These are phyloP conservation scores for Brassica juncea DNA, from an alignment of 345 rosid species.

Conservation along the genomic window DNA sequence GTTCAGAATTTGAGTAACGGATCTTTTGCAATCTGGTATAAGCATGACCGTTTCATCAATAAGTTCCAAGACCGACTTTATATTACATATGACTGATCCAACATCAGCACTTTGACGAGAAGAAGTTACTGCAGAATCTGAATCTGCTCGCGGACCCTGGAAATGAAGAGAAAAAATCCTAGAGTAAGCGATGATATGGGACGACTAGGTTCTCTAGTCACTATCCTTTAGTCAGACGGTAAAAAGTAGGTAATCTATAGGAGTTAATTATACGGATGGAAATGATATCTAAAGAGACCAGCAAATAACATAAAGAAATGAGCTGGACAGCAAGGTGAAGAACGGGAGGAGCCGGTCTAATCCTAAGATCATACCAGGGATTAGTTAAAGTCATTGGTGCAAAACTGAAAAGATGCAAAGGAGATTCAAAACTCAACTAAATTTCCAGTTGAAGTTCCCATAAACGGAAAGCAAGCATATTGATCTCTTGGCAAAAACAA, in stretches of 20 bases:
- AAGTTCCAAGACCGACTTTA: conserved; percentile 79
- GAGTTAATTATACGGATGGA: neutral
- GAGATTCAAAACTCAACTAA: conserved; percentile 12
- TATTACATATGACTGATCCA: conserved; percentile 72
- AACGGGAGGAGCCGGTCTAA: conserved; percentile 6
- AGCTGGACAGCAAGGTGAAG: conserved; percentile 10
- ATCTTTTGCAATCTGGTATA: conserved; percentile 78
- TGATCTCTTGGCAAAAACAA: neutral
- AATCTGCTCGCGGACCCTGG: conserved; percentile 82
- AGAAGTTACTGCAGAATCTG: conserved; percentile 86
- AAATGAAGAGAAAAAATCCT: conserved; percentile 16
- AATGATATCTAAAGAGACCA: conserved; percentile 17
- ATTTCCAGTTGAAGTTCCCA: neutral
- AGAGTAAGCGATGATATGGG: conserved; percentile 19
- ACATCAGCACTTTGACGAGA: conserved; percentile 83
- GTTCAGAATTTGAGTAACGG: conserved; percentile 70
- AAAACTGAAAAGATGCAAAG: conserved; percentile 17
- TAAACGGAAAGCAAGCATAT: conserved; percentile 7
- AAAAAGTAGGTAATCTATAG: neutral
- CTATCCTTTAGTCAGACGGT: neutral
- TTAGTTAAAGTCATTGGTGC: conserved; percentile 3
- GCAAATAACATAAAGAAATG: conserved; percentile 20
- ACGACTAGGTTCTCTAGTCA: conserved; percentile 21
- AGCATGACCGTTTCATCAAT: conserved; percentile 85
- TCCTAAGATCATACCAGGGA: conserved; percentile 15